These are phyloP conservation scores for Trichosporon sp. DNA, from an alignment of 1,284 basidiomycete genomes.

Conservation along the genomic window DNA sequence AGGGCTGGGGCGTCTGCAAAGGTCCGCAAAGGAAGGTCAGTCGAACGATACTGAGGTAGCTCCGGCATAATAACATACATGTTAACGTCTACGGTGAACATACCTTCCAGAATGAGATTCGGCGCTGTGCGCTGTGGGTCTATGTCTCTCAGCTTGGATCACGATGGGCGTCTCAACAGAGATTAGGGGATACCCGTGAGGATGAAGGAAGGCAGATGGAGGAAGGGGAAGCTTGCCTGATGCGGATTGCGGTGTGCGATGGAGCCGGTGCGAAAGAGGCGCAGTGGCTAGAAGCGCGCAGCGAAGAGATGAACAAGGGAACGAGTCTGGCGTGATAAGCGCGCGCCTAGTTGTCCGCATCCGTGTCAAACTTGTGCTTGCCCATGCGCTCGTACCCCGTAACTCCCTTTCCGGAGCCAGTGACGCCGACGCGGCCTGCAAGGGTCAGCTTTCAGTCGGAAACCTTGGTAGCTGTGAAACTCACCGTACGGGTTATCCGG, in stretches of 20 bases:
- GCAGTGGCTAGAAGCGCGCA: not conserved
- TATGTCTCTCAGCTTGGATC: constrained; percentile 17
- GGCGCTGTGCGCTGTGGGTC: constrained; percentile 4
- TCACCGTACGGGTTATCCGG: constrained; percentile 88
- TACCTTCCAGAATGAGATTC: constrained; percentile 8
- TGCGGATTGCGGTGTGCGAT: not conserved
- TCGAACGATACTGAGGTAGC: no score
- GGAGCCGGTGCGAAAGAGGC: no score
- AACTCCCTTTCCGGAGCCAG: constrained; percentile 90
- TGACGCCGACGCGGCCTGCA: constrained; percentile 76
- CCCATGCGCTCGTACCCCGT: constrained; percentile 71
- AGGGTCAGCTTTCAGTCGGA: constrained; percentile 27
- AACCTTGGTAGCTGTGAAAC: constrained; percentile 48
- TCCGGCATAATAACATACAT: not conserved
- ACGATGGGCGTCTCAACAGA: not conserved
- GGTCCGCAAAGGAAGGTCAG: no score
- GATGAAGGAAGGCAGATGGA: constrained; percentile 2
- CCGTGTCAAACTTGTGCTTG: constrained; percentile 83
- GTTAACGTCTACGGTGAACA: constrained; percentile 1
- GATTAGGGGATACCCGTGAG: not conserved
- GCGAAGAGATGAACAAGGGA: not conserved
- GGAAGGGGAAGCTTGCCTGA: constrained; percentile 4
- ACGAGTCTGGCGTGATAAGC: not conserved
- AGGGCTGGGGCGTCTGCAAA: no score
- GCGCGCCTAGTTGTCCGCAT: constrained; percentile 67